phyloP scores from a whole-genome alignment of 352 stramenopile genomes.

The Vaucheria bursata region DNA sequence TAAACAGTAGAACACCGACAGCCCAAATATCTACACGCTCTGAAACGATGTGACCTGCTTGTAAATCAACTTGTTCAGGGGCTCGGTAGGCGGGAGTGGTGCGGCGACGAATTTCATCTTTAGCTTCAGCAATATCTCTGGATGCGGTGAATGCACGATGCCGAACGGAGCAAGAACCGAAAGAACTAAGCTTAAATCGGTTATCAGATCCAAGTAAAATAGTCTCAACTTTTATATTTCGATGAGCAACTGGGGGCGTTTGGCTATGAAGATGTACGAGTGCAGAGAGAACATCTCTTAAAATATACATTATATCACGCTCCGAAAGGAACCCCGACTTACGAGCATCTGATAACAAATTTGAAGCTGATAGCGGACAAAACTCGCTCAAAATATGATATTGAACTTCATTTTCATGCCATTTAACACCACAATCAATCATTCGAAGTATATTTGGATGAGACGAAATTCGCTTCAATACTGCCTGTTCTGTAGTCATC shows the following conservation, averaged over 20 bases:
- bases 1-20: constrained; percentile 76
- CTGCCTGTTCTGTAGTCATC: constrained; percentile 23
- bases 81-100: constrained; percentile 79
- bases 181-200: constrained; percentile 66
- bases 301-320: constrained; percentile 23
- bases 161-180: constrained; percentile 44
- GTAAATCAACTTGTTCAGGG: constrained; percentile 75
- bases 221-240: constrained; percentile 81
- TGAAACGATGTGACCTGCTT: constrained; percentile 65
- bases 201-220: constrained; percentile 67
- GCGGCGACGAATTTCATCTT: constrained; percentile 72
- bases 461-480: constrained; percentile 15
- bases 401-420: constrained; percentile 20
- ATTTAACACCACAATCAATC: constrained; percentile 19
- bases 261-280: constrained; percentile 25
- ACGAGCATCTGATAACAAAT: constrained; percentile 5
- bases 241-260: constrained; percentile 44
- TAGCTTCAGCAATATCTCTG: constrained; percentile 57
- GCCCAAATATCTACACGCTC: constrained; percentile 80
- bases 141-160: constrained; percentile 9
- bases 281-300: constrained; percentile 34
- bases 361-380: constrained; percentile 26
- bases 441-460: constrained; percentile 31
- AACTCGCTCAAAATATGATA: constrained; percentile 38
- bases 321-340: constrained; percentile 25